Conservation (phyloP, 805 yeast genomes). For the Candida schatavii region DNA sequence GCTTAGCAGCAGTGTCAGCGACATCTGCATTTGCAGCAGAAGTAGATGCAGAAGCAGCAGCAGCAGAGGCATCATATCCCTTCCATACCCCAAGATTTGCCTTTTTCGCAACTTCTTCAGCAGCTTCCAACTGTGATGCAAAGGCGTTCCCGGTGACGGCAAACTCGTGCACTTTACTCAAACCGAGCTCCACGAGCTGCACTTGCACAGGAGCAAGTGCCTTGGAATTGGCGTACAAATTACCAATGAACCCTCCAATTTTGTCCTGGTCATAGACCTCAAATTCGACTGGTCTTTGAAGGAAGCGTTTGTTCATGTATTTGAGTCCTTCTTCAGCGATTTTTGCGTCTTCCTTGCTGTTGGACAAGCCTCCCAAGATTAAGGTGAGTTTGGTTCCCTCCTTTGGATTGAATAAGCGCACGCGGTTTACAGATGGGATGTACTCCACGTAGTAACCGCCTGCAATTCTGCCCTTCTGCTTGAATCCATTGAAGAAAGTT, state of each 20-base stretch:
- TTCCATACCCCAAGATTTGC: conserved; percentile 66
- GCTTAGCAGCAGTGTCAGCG: neutral
- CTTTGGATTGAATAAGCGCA: conserved; percentile 63
- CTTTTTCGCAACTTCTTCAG: conserved; percentile 60
- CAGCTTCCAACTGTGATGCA: conserved; percentile 51
- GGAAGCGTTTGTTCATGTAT: conserved; percentile 50
- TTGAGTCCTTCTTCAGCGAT: conserved; percentile 48
- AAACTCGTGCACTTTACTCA: conserved; percentile 60
- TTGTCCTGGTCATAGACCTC: conserved; percentile 70
- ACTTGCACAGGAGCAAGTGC: conserved; percentile 53
- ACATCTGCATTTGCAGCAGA: neutral
- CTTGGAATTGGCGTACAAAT: conserved; percentile 51
- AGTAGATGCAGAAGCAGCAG: conserved; percentile 12
- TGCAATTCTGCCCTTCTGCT: conserved; percentile 59
- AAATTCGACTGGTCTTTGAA: conserved; percentile 73
- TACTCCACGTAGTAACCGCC: conserved; percentile 65
- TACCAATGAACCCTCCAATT: conserved; percentile 79
- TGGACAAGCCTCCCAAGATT: conserved; percentile 71
- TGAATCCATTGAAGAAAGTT: conserved; percentile 67
- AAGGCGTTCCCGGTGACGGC: conserved; percentile 59
- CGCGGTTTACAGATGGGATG: conserved; percentile 65
- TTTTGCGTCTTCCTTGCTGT: conserved; percentile 34
- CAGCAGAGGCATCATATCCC: conserved; percentile 44
- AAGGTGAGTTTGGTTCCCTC: conserved; percentile 69
- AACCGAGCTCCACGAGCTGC: conserved; percentile 58